A percentile compares a stretch with the other conserved stretches of the same genome.
Evolutionary conservation across 305 asterid genomes (phyloP).

Genomic region (Fraxinus albicans): DNA sequence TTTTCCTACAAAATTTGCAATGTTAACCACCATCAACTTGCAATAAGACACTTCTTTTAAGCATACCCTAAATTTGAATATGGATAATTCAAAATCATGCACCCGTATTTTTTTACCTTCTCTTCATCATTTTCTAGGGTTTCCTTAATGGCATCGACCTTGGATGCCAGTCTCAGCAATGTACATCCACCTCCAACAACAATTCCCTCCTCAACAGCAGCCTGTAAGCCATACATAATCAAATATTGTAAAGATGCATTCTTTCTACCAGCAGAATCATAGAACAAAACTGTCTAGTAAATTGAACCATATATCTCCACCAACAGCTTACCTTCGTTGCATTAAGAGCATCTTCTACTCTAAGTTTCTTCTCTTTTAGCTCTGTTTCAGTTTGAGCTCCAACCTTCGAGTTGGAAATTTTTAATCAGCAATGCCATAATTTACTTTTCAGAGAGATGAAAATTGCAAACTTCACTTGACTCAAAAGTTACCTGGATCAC

Average conservation of each 20-base stretch:
- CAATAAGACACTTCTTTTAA: neutral
- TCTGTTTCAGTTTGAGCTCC: slow-evolving; percentile 65
- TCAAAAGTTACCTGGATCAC: slow-evolving; percentile 39
- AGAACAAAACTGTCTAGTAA: neutral
- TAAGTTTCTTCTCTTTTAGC: slow-evolving; percentile 50
- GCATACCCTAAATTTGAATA: neutral
- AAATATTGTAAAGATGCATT: neutral
- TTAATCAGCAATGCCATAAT: neutral
- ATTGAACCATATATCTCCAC: neutral
- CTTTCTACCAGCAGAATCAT: neutral
- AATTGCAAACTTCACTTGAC: neutral
- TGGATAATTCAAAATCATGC: neutral
- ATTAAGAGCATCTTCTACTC: slow-evolving; percentile 61
- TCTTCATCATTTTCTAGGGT: slow-evolving; percentile 85
- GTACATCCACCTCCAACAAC: slow-evolving; percentile 99
- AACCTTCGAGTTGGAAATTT: slow-evolving; percentile 30
- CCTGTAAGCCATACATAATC: slow-evolving; percentile 42
- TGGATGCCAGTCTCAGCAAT: slow-evolving; percentile 80
- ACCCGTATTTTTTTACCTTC: slow-evolving; percentile 44
- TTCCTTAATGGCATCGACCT: slow-evolving; percentile 82
- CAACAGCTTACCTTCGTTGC: slow-evolving; percentile 45
- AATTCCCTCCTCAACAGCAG: slow-evolving; percentile 99
- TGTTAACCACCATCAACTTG: neutral
- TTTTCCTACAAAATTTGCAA: neutral
- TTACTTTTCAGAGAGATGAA: neutral